Evolutionary conservation across 164 flowering plant species (phyloP).

Genomic region (Amborella trichopoda): DNA sequence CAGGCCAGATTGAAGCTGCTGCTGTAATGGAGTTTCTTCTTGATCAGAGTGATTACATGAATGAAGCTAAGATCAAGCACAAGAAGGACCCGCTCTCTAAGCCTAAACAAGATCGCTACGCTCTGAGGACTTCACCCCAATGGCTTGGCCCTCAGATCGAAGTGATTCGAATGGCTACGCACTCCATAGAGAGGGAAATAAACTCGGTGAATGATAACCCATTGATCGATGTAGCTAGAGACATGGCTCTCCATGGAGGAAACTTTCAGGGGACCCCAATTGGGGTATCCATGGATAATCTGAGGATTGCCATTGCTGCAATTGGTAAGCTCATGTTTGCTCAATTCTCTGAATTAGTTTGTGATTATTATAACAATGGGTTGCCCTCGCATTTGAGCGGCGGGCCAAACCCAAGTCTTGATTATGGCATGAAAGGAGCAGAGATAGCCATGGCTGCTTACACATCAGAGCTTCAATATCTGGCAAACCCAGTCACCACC

Average conservation of each 20-base stretch:
- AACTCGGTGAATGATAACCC: conserved; percentile 16
- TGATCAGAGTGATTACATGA: conserved; percentile 7
- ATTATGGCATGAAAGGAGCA: not conserved
- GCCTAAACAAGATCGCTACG: conserved; percentile 15
- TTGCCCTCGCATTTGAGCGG: not conserved
- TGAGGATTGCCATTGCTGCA: conserved; percentile 5
- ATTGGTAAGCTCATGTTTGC: conserved; percentile 1
- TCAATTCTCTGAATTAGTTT: conserved; percentile 2
- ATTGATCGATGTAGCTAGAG: conserved; percentile 10
- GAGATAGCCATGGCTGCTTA: conserved; percentile 1
- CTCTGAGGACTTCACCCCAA: conserved; percentile 12
- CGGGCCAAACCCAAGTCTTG: conserved; percentile 1
- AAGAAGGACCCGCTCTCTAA: conserved; percentile 7
- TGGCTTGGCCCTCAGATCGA: conserved; percentile 14
- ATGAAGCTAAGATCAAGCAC: conserved; percentile 3
- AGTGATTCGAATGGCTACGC: conserved; percentile 10
- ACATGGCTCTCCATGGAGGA: conserved; percentile 12
- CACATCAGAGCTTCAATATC: not conserved
- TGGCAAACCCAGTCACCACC: not conserved
- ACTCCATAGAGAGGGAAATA: conserved; percentile 11
- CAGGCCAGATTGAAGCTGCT: conserved; percentile 14
- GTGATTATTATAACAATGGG: not conserved
- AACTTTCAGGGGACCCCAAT: conserved; percentile 16
- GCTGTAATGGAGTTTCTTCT: conserved; percentile 10
- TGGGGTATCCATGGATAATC: conserved; percentile 14